phyloP scores from a whole-genome alignment of 495 filamentous ascomycete genomes.

The Aspergillus incahuasiensis region DNA sequence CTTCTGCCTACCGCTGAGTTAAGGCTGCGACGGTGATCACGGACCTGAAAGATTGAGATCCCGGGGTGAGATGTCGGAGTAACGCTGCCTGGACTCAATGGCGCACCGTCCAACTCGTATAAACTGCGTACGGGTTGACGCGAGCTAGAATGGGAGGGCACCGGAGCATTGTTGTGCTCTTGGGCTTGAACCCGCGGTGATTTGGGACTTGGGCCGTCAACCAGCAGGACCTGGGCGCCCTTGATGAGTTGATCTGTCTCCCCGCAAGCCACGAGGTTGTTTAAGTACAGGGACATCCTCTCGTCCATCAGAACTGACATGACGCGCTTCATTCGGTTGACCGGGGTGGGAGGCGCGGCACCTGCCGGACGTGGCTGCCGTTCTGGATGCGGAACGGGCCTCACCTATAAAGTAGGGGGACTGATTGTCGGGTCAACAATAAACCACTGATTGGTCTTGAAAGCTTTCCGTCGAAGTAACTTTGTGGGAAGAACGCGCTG shows the following conservation, averaged over 20 bases:
- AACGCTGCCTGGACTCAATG: neutral
- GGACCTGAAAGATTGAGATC: neutral
- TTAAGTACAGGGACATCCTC: neutral
- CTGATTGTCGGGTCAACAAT: no score
- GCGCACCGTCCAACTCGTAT: neutral
- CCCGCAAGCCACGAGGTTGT: neutral
- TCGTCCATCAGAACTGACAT: slow-evolving; percentile 7
- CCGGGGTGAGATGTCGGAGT: neutral
- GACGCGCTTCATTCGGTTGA: slow-evolving; percentile 5
- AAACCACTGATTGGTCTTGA: neutral
- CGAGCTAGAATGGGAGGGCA: neutral
- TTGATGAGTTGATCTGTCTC: neutral
- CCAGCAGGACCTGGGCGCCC: neutral
- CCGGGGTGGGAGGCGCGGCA: neutral
- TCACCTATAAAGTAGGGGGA: neutral
- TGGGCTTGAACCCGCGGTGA: no score
- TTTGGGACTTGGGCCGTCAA: neutral
- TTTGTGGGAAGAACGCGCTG: neutral
- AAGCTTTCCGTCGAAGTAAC: neutral
- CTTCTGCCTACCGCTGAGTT: no score
- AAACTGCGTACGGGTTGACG: neutral
- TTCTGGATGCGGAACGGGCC: neutral
- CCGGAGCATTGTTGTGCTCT: no score
- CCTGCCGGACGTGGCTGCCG: neutral
- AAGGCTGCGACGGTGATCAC: no score